Base-by-base conservation (phyloP, 2,329 filamentous ascomycete genomes). In the Celoporthe dispersa region DNA sequence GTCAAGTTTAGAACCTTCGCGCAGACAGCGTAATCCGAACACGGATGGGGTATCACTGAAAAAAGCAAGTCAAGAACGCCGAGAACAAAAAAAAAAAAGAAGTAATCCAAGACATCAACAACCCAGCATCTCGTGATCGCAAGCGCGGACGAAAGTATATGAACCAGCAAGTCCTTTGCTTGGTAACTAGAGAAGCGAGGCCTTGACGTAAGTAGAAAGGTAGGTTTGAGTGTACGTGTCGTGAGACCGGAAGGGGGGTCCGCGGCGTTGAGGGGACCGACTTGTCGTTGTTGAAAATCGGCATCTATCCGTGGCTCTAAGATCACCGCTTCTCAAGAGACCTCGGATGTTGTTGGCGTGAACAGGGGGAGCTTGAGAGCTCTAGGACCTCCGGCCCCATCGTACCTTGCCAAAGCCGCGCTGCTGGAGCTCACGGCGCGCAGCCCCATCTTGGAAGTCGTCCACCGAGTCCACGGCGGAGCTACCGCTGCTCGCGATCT, bases 371-470 rank as follows among this genome's bases (percentile, higher is more conserved):
- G 9, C 7, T 3, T 25, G n/a, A 64, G 55, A 70, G 64, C 35
- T 64, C 67, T 74, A 74, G 60, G 35, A 41, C 5, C 76, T 75
- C 70, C 77, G 76, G 66, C 70, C 74, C 74, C 71, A 73, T 73
- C 74, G 75, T 66, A 83, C 75, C 64, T 83, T 81, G 53, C 83
- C 80, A 70, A 90, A 87, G n/a, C 88, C 88, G 33, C 88, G 85
- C 78, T 90, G 85, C 68, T 85, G 79, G 19, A 78, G 76, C 77
- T 91, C 89, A 16, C 89, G 84, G 41, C 85, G 82, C 1, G 89
- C 88, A 14, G 89, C 89, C 8, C 88, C 88, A 75, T 91, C 89
- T 73, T 88, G 81, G 73, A 87, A 84, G 33, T 82, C 82, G 71
- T 82, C 83, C 2, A 78, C 77, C 1, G 80, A 79, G 59, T 85